Conservation (phyloP, 306 rosid genomes). For the Cucumis cinereus region DNA sequence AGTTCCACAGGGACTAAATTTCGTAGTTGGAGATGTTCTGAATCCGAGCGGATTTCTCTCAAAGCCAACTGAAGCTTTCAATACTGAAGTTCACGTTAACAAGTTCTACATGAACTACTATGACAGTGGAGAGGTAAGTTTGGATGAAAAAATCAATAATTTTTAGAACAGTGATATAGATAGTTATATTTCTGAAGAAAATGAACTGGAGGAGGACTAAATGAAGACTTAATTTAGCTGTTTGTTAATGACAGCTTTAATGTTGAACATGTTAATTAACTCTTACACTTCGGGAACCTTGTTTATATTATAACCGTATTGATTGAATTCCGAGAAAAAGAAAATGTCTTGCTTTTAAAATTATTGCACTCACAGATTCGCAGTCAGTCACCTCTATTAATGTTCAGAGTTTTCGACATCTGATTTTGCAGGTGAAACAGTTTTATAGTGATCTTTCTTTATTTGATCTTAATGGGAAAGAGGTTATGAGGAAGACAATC, state of each 20-base stretch:
- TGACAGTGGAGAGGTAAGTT: constrained; percentile 81
- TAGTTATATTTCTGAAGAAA: background rate
- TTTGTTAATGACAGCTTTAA: background rate
- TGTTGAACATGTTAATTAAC: background rate
- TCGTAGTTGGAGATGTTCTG: constrained; percentile 83
- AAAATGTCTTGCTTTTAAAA: background rate
- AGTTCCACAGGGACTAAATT: constrained; percentile 92
- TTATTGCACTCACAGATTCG: background rate
- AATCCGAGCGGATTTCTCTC: constrained; percentile 80
- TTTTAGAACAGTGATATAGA: background rate
- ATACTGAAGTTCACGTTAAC: constrained; percentile 87
- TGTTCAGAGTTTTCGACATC: background rate
- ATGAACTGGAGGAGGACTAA: background rate
- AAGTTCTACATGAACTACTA: constrained; percentile 81
- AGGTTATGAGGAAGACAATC: constrained; percentile 78
- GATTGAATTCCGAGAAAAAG: background rate
- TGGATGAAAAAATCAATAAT: background rate
- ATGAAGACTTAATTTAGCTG: background rate
- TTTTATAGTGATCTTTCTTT: constrained; percentile 82
- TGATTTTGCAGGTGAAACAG: constrained; percentile 56
- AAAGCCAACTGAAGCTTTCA: constrained; percentile 61
- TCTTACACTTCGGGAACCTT: too few relatives aligned
- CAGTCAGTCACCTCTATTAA: background rate
- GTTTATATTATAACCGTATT: background rate
- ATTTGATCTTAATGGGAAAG: constrained; percentile 65